These are phyloP conservation scores for Akanthomyces dipterigenus DNA, from an alignment of 2,329 filamentous ascomycete genomes.

Conservation along the genomic window DNA sequence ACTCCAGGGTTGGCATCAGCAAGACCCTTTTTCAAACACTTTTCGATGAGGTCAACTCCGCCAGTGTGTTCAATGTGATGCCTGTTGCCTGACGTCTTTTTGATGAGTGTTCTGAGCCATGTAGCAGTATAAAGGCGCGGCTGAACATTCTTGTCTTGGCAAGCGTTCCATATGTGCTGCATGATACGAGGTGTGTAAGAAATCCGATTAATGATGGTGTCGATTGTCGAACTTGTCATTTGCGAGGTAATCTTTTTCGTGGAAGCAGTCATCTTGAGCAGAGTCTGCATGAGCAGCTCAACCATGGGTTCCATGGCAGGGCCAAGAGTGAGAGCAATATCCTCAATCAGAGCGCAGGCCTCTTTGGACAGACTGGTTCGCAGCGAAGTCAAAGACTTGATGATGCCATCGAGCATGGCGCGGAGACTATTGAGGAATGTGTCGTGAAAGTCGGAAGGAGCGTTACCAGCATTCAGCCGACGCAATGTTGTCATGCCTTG, in stretches of 20 bases:
- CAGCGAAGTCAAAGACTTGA: slow-evolving; percentile 77
- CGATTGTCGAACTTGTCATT: slow-evolving; percentile 73
- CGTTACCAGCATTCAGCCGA: slow-evolving; percentile 76
- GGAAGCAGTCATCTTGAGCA: slow-evolving; percentile 81
- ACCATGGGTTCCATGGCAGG: slow-evolving; percentile 80
- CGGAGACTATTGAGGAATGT: slow-evolving; percentile 67
- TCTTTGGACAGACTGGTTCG: slow-evolving; percentile 87
- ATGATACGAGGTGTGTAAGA: slow-evolving; percentile 76
- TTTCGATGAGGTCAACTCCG: slow-evolving; percentile 76
- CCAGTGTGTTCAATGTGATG: slow-evolving; percentile 76
- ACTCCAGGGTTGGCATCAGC: slow-evolving; percentile 84
- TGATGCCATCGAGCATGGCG: slow-evolving; percentile 72
- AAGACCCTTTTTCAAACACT: slow-evolving; percentile 84
- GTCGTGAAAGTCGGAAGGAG: slow-evolving; percentile 66
- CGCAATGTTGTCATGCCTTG: slow-evolving; percentile 72
- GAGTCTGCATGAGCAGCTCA: slow-evolving; percentile 79
- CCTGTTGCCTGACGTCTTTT: slow-evolving; percentile 72
- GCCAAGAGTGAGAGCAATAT: slow-evolving; percentile 70
- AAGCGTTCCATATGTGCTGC: slow-evolving; percentile 76
- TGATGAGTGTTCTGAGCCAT: slow-evolving; percentile 80
- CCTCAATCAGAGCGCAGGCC: slow-evolving; percentile 76
- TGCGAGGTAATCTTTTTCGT: slow-evolving; percentile 92
- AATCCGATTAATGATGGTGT: slow-evolving; percentile 69
- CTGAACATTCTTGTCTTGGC: slow-evolving; percentile 89
- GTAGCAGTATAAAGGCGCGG: slow-evolving; percentile 70